Evolutionary conservation across 768 basidiomycete species (phyloP).

Genomic region (Lyophyllum semitale): DNA sequence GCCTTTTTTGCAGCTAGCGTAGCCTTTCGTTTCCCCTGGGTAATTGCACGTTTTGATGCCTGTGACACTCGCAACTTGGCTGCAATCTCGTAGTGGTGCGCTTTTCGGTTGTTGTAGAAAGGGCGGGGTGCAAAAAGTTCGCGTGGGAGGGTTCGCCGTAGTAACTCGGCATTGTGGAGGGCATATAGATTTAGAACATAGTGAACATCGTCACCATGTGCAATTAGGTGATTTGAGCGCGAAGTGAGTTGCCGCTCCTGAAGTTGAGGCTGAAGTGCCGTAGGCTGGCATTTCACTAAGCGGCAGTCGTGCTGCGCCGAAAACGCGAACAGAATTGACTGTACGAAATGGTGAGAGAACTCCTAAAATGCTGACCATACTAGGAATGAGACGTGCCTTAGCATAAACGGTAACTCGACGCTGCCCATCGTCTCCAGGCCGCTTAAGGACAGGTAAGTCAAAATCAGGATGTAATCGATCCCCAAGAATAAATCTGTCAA

Average conservation of each 20-base stretch:
- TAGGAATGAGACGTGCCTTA: neutral
- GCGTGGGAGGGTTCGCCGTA: slow-evolving; percentile 14
- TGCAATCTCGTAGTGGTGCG: neutral
- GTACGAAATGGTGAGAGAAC: neutral
- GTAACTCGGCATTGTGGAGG: slow-evolving; percentile 25
- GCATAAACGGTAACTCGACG: neutral
- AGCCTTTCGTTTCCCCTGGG: neutral
- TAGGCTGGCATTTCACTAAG: slow-evolving; percentile 12
- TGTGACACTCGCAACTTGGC: neutral
- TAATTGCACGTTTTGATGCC: neutral
- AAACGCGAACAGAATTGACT: slow-evolving; percentile 13
- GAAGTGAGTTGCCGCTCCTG: slow-evolving; percentile 15
- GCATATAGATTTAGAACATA: slow-evolving; percentile 28
- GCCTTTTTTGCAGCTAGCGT: neutral
- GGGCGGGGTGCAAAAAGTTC: slow-evolving; percentile 6
- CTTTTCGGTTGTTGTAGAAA: neutral
- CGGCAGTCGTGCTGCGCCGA: slow-evolving; percentile 22
- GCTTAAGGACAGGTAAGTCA: slow-evolving; percentile 1
- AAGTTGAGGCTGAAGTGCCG: slow-evolving; percentile 1
- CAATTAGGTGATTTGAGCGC: slow-evolving; percentile 7
- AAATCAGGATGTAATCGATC: neutral
- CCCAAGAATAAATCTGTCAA: neutral
- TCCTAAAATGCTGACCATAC: neutral
- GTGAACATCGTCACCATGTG: slow-evolving; percentile 18
- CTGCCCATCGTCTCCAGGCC: neutral